Percentiles rank a stretch among this genome's conserved stretches.
These are phyloP conservation scores for Penicillium sp. DNA, from an alignment of 2,329 filamentous ascomycete species.

Conservation along the genomic window DNA sequence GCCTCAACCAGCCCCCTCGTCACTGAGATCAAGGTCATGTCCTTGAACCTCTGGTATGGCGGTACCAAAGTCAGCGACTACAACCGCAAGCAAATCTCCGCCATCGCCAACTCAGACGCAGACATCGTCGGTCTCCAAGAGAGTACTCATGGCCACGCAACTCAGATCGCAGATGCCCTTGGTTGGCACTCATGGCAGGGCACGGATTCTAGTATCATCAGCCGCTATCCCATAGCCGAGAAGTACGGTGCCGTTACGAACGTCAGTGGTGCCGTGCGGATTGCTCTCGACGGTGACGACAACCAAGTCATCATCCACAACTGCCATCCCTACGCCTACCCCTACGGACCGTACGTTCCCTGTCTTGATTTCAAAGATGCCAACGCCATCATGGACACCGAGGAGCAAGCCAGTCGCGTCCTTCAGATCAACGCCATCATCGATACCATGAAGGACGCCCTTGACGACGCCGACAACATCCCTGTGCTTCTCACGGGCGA, in stretches of 20 bases:
- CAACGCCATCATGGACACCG: background rate
- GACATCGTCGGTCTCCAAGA: background rate
- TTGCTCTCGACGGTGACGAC: background rate
- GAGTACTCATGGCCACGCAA: background rate
- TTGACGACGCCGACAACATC: background rate
- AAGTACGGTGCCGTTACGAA: background rate
- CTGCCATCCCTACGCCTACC: background rate
- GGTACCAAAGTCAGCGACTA: background rate
- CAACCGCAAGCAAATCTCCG: background rate
- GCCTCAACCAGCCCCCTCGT: background rate
- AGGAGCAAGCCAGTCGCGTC: background rate
- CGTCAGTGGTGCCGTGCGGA: background rate
- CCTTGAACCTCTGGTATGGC: background rate
- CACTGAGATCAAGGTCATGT: background rate
- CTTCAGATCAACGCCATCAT: background rate
- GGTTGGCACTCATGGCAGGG: background rate
- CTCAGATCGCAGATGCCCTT: background rate
- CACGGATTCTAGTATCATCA: background rate
- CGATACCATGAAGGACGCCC: background rate
- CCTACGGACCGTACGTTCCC: background rate
- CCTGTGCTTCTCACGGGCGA: background rate
- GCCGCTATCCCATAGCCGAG: background rate
- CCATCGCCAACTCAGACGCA: background rate
- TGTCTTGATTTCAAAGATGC: background rate
- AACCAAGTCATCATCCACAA: background rate